These are phyloP conservation scores for Phaeosphaeria sp. DNA, from an alignment of 2,329 filamentous ascomycete genomes.

Conservation along the genomic window DNA sequence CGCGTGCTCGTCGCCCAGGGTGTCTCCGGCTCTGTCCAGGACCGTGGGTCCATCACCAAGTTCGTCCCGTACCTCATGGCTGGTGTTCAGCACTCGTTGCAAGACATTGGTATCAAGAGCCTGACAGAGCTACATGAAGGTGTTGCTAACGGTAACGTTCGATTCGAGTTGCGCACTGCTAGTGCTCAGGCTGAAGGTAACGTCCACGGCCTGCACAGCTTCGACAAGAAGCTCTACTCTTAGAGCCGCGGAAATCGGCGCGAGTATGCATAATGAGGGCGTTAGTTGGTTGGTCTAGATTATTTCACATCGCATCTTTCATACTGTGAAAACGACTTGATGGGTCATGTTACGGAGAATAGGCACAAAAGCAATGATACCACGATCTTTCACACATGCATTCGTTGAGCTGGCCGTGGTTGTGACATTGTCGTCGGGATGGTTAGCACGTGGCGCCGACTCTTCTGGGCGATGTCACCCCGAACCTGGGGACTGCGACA, in stretches of 20 bases:
- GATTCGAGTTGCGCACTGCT: constrained; percentile 93
- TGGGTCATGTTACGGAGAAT: constrained; percentile 28
- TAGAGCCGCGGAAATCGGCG: constrained; percentile 51
- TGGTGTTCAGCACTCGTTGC: constrained; percentile 95
- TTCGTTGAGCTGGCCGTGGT: background rate
- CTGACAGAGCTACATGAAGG: constrained; percentile 76
- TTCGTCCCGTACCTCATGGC: constrained; percentile 96
- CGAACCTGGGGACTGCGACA: too few species aligned
- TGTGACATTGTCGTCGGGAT: background rate
- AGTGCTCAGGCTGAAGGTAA: constrained; percentile 96
- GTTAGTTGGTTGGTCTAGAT: constrained; percentile 25
- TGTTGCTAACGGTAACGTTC: constrained; percentile 75
- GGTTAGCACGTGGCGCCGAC: constrained; percentile 1
- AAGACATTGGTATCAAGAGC: constrained; percentile 90
- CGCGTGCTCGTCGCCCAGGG: constrained; percentile 94
- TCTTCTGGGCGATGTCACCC: constrained; percentile 13
- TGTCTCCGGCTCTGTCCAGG: constrained; percentile 84
- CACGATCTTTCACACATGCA: constrained; percentile 26
- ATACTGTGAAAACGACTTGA: constrained; percentile 32
- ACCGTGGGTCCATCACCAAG: constrained; percentile 86
- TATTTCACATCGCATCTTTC: constrained; percentile 16
- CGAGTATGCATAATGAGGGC: constrained; percentile 40
- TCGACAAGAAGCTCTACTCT: constrained; percentile 99
- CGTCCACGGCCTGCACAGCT: constrained; percentile 95
- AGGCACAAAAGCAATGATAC: constrained; percentile 48